These are phyloP conservation scores for Lactarius vividus DNA, from an alignment of 768 basidiomycete species.

Conservation along the genomic window DNA sequence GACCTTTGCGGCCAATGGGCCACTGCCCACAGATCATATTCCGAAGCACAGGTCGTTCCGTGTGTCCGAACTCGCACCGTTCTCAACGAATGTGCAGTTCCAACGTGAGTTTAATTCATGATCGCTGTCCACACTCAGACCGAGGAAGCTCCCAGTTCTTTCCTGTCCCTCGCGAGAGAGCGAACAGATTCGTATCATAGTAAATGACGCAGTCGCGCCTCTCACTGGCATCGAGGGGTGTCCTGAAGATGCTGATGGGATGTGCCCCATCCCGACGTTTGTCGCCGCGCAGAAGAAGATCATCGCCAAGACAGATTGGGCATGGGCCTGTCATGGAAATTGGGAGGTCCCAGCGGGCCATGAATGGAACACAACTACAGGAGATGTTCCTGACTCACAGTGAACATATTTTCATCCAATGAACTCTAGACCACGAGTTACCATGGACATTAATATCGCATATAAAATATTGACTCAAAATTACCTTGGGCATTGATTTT, in stretches of 20 bases:
- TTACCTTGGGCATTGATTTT: not conserved
- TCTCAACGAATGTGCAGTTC: conserved; percentile 86
- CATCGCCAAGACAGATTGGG: conserved; percentile 67
- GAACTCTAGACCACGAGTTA: not conserved
- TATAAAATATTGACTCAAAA: not conserved
- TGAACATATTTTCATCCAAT: not conserved
- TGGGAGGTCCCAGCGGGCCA: conserved; percentile 69
- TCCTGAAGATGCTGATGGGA: conserved; percentile 64
- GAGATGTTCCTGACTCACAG: conserved; percentile 49
- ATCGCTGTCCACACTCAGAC: not conserved
- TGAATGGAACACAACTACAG: conserved; percentile 71
- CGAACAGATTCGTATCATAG: conserved; percentile 73
- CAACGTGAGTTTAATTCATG: conserved; percentile 53
- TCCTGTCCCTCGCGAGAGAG: conserved; percentile 33
- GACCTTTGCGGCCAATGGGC: conserved; percentile 66
- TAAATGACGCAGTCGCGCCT: conserved; percentile 86
- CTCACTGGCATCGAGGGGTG: conserved; percentile 77
- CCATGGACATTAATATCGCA: not conserved
- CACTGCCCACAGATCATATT: conserved; percentile 73
- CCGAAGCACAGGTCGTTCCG: conserved; percentile 64
- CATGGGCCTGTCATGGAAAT: conserved; percentile 69
- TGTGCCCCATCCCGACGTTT: conserved; percentile 74
- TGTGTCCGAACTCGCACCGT: conserved; percentile 76
- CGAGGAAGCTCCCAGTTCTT: conserved; percentile 29
- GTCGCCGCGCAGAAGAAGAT: conserved; percentile 65